A percentile compares a stretch with the other conserved stretches of the same genome.
phyloP scores from a whole-genome alignment of 2,329 filamentous ascomycete species.

The Ciborinia camelliae region DNA sequence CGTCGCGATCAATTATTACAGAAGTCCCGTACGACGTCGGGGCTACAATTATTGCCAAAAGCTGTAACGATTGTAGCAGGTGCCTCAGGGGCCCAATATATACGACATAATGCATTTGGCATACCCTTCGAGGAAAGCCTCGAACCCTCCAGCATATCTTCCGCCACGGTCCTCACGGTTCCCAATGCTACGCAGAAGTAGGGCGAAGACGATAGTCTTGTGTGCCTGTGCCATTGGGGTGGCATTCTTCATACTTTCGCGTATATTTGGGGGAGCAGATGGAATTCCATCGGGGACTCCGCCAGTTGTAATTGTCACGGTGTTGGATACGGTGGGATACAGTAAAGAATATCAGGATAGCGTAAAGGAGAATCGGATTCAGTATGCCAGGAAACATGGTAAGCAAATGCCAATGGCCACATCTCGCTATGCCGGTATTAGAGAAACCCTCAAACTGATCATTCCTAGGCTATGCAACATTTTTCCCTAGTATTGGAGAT shows the following conservation, averaged over 20 bases:
- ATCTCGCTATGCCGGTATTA: neutral
- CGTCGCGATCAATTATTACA: constrained; percentile 7
- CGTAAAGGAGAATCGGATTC: constrained; percentile 76
- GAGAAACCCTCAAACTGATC: constrained; percentile 13
- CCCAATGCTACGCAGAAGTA: constrained; percentile 56
- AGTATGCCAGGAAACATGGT: constrained; percentile 88
- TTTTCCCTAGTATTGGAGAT: constrained; percentile 73
- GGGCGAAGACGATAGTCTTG: constrained; percentile 57
- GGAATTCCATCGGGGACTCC: constrained; percentile 52
- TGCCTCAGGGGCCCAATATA: constrained; percentile 20
- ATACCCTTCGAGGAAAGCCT: constrained; percentile 80
- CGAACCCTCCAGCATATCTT: constrained; percentile 66
- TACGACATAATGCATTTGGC: constrained; percentile 75
- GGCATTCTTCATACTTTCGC: constrained; percentile 59
- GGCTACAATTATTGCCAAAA: constrained; percentile 18
- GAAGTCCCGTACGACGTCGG: constrained; percentile 12
- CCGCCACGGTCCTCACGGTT: constrained; percentile 56
- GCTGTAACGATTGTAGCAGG: constrained; percentile 18
- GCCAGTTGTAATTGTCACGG: constrained; percentile 76
- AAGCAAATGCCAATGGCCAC: constrained; percentile 36
- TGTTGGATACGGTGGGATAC: constrained; percentile 65
- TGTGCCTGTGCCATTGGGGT: constrained; percentile 35
- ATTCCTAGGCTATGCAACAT: constrained; percentile 72
- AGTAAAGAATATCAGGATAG: constrained; percentile 65
- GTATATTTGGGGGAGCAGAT: constrained; percentile 32